Evolutionary conservation across 2,329 filamentous ascomycete species (phyloP), one percentile per base, ranked within the genome.

Genomic region (Apiospora rasikravindrae): DNA sequence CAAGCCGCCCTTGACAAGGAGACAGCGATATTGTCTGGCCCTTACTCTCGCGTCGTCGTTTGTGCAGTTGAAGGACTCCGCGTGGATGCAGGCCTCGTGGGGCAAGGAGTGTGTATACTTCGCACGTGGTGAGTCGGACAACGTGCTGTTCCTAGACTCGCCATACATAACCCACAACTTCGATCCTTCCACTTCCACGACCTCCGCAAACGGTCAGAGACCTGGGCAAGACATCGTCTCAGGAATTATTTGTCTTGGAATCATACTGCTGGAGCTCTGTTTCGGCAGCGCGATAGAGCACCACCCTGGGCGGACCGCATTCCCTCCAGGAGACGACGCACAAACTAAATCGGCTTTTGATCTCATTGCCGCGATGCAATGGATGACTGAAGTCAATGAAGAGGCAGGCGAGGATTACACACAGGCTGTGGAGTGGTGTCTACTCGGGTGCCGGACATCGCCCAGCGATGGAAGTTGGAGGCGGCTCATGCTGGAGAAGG

Each of bases 61-160:
- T n/a, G 57, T 64, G 19, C 57, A 64, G 57, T 19, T 64, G 29
- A 64, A 64, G 33, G 57, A 64, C 29, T 64, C 57, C 19, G 29
- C 29, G 19, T 64, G 57, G 57, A 40, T 64, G 29, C 57, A 64
- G 57, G 57, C 7, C 19, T 64, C 57, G 0, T 40, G 57, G 57
- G 57, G 57, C 29, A 64, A 64, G 29, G 57, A 64, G 57, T 37
- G 19, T 8, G 57, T 64, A 3, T 64, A 64, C 19, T 64, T 64
- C 29, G 57, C 57, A n/a, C 29, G 57, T 40, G 19, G 57, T 7
- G 57, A 64, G 29, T n/a, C 29, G 33, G 57, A 64, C 19, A 37
- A 64, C 57, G 29, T 37, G 13, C 33, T n/a, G 8, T 64, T 37
- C 8, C n/a, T 64, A 37, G 57, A 64, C 19, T 40, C 57, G 57